Evolutionary conservation across 192 early-diverging fungal species (phyloP).

Genomic region (Obelidium mucronatum): DNA sequence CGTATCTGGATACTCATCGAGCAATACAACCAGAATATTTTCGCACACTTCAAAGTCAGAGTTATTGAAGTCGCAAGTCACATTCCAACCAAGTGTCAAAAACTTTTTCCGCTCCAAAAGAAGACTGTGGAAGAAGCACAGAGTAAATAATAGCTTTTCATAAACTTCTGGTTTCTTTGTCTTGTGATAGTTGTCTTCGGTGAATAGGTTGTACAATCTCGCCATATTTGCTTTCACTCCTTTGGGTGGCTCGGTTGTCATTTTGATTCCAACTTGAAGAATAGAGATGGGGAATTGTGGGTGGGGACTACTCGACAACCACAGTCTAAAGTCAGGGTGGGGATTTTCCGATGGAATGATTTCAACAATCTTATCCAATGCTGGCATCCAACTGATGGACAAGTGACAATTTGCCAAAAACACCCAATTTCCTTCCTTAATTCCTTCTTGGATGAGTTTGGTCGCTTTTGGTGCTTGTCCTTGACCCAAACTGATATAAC

Average conservation of each 20-base stretch:
- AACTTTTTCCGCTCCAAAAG: conserved; percentile 70
- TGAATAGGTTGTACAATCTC: conserved; percentile 55
- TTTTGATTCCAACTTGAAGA: conserved; percentile 64
- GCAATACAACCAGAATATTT: conserved; percentile 59
- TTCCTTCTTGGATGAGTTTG: conserved; percentile 63
- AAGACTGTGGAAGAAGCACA: conserved; percentile 68
- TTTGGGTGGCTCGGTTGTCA: conserved; percentile 71
- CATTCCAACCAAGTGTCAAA: conserved; percentile 69
- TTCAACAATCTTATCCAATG: conserved; percentile 67
- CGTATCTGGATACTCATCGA: conserved; percentile 64
- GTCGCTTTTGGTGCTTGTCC: conserved; percentile 70
- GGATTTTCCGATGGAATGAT: conserved; percentile 58
- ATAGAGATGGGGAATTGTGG: conserved; percentile 72
- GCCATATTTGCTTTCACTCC: conserved; percentile 64
- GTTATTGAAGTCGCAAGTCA: conserved; percentile 68
- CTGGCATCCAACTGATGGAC: conserved; percentile 71
- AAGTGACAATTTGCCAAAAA: conserved; percentile 72
- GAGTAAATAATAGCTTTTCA: conserved; percentile 61
- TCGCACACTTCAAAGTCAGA: conserved; percentile 72
- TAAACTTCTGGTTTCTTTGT: conserved; percentile 58
- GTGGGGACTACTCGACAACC: conserved; percentile 70
- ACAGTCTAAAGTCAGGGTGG: conserved; percentile 65
- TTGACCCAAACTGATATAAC: conserved; percentile 68
- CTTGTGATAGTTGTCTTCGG: conserved; percentile 56
- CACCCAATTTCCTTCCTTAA: conserved; percentile 69